These are phyloP conservation scores for Nicotiana attenuata DNA, from an alignment of 257 asterid species.

Conservation along the genomic window DNA sequence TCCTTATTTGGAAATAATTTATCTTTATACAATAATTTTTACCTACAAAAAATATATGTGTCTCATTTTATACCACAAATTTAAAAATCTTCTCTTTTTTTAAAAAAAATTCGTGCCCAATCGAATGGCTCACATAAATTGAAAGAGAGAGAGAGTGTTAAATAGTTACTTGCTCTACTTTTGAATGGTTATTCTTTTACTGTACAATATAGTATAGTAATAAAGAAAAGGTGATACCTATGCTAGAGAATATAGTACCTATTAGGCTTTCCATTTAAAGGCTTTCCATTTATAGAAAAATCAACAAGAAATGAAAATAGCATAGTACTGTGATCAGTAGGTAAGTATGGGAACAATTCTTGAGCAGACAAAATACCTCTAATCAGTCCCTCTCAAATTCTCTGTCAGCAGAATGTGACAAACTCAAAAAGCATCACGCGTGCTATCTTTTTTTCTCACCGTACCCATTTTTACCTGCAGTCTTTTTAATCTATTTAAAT, in stretches of 20 bases:
- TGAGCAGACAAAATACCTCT: slow-evolving; percentile 41
- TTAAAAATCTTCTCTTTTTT: rapidly evolving
- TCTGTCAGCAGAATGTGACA: slow-evolving; percentile 48
- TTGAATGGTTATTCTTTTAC: not conserved
- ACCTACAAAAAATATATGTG: no score
- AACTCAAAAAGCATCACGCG: slow-evolving; percentile 68
- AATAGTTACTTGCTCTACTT: not conserved
- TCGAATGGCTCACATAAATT: no score
- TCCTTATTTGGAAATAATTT: no score
- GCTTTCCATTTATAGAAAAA: slow-evolving; percentile 18
- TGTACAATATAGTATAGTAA: not conserved
- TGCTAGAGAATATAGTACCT: not conserved
- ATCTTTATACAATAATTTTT: no score
- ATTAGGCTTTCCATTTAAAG: slow-evolving; percentile 15
- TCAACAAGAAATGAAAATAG: slow-evolving; percentile 8
- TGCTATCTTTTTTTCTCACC: slow-evolving; percentile 31
- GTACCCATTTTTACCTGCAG: not conserved
- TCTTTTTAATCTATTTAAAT: not conserved
- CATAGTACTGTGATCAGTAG: not conserved
- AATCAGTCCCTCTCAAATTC: slow-evolving; percentile 24
- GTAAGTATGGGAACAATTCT: slow-evolving; percentile 4
- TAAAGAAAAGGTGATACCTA: not conserved
- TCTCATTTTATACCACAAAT: no score
- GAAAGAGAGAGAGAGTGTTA: not conserved
- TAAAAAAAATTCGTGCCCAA: rapidly evolving